Evolutionary conservation across 192 early-diverging fungal species (phyloP).

Genomic region (Coemansia umbellata): DNA sequence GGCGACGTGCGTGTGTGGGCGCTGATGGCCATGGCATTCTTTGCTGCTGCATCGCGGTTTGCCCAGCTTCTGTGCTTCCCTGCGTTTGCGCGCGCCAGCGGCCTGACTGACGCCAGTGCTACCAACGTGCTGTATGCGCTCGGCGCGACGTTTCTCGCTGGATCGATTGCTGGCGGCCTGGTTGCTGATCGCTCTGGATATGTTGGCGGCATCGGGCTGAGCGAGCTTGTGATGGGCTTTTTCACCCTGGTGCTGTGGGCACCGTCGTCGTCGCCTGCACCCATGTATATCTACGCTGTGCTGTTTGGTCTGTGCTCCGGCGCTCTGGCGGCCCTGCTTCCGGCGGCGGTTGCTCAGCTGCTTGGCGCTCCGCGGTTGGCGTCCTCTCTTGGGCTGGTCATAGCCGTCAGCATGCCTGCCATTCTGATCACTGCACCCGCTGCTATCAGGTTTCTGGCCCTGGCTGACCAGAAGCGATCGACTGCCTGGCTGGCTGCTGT

Average conservation of each 20-base stretch:
- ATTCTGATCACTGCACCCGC: conserved; percentile 18
- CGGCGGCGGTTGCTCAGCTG: conserved; percentile 21
- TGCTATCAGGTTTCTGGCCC: conserved; percentile 13
- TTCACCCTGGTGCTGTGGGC: conserved; percentile 30
- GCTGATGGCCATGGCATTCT: conserved; percentile 19
- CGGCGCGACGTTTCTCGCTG: conserved; percentile 7
- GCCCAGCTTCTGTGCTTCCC: conserved; percentile 33
- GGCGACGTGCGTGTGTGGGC: conserved; percentile 10
- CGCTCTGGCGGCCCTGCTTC: conserved; percentile 12
- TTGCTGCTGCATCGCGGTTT: conserved; percentile 19
- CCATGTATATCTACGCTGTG: conserved; percentile 25
- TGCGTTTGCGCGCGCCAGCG: conserved; percentile 12
- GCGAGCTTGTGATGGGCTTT: conserved; percentile 17
- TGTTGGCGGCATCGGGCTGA: conserved; percentile 24
- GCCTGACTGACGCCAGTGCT: not conserved
- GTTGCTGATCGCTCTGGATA: conserved; percentile 20
- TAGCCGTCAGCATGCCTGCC: conserved; percentile 5
- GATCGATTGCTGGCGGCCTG: conserved; percentile 12
- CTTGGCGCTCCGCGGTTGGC: conserved; percentile 27
- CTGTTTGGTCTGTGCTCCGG: conserved; percentile 27
- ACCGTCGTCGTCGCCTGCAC: conserved; percentile 9
- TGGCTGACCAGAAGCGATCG: not conserved
- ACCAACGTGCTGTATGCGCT: conserved; percentile 19
- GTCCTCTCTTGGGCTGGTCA: conserved; percentile 15
- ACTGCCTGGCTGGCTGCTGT: conserved; percentile 19